Evolutionary conservation across 2,329 filamentous ascomycete genomes (phyloP).

Genomic region (Aspergillus spinulosporus): DNA sequence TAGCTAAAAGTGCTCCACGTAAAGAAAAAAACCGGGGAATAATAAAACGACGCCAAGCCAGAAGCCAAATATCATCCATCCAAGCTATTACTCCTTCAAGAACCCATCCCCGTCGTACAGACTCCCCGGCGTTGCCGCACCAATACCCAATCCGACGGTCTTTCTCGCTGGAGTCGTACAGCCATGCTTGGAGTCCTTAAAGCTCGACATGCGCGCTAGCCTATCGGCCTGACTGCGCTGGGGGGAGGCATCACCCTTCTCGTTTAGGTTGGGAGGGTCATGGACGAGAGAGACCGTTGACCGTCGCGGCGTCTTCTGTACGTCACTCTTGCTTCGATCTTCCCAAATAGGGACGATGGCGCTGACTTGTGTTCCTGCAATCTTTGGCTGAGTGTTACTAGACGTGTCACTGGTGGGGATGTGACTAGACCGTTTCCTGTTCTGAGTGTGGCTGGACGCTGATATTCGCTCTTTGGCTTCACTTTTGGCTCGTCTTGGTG

Average conservation of each 20-base stretch:
- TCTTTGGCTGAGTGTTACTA: slow-evolving; percentile 15
- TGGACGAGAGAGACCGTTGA: slow-evolving; percentile 20
- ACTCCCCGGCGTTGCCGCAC: slow-evolving; percentile 45
- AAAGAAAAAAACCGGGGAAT: not conserved
- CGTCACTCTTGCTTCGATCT: slow-evolving; percentile 30
- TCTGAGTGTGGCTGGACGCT: not conserved
- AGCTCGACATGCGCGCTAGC: slow-evolving; percentile 19
- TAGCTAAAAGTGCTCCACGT: slow-evolving; percentile 7
- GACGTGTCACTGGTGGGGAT: not conserved
- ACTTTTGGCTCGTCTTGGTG: slow-evolving; percentile 7
- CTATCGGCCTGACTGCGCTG: slow-evolving; percentile 13
- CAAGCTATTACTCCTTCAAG: slow-evolving; percentile 33
- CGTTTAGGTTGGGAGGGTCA: slow-evolving; percentile 14
- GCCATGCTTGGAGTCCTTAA: slow-evolving; percentile 20
- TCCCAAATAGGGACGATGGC: slow-evolving; percentile 43
- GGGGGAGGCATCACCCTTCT: slow-evolving; percentile 11
- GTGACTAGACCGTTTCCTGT: slow-evolving; percentile 1
- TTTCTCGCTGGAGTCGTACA: slow-evolving; percentile 32
- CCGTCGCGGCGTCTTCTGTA: slow-evolving; percentile 14
- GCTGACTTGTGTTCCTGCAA: slow-evolving; percentile 22
- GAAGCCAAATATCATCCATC: not conserved
- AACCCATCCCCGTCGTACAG: slow-evolving; percentile 48
- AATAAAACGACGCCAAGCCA: not conserved
- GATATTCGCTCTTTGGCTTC: slow-evolving; percentile 9
- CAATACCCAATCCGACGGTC: slow-evolving; percentile 31